Conservation (phyloP, 495 filamentous ascomycete species). For the Lindgomyces ingoldianus region DNA sequence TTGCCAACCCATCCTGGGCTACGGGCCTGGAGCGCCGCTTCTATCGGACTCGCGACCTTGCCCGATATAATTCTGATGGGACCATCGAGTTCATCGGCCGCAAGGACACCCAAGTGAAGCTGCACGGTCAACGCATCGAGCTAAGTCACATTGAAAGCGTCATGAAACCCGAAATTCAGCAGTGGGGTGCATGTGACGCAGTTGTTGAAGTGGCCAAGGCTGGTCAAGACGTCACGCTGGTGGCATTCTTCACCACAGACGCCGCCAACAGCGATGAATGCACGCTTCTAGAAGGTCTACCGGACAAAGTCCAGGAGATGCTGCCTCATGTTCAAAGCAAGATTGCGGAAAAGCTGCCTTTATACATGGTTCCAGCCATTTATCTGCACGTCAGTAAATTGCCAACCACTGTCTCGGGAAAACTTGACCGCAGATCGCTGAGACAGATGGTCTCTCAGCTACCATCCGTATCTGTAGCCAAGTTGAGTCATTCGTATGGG, state of each 20-base stretch:
- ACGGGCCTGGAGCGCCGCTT: constrained; percentile 32
- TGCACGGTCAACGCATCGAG: constrained; percentile 49
- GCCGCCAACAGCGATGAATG: too few relatives aligned
- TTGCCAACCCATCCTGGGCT: constrained; percentile 33
- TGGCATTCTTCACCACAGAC: not conserved
- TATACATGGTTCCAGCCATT: not conserved
- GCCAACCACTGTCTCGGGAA: not conserved
- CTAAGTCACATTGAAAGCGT: constrained; percentile 32
- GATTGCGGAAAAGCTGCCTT: not conserved
- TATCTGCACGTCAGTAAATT: not conserved
- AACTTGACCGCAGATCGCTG: not conserved
- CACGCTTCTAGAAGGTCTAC: too few relatives aligned
- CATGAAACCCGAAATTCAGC: constrained; percentile 35
- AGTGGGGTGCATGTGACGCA: constrained; percentile 32
- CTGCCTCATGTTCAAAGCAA: too few relatives aligned
- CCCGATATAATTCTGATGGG: constrained; percentile 42
- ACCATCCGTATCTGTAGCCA: too few relatives aligned
- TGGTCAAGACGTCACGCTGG: constrained; percentile 15
- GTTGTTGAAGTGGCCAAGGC: constrained; percentile 47
- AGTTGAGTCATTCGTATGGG: too few relatives aligned
- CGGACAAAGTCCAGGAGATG: too few relatives aligned
- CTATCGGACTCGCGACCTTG: constrained; percentile 51
- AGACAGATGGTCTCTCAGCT: not conserved
- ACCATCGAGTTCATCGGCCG: constrained; percentile 48
- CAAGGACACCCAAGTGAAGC: constrained; percentile 53